Base-by-base conservation (phyloP, 257 asterid genomes). In the Solanum corneliomulleri region DNA sequence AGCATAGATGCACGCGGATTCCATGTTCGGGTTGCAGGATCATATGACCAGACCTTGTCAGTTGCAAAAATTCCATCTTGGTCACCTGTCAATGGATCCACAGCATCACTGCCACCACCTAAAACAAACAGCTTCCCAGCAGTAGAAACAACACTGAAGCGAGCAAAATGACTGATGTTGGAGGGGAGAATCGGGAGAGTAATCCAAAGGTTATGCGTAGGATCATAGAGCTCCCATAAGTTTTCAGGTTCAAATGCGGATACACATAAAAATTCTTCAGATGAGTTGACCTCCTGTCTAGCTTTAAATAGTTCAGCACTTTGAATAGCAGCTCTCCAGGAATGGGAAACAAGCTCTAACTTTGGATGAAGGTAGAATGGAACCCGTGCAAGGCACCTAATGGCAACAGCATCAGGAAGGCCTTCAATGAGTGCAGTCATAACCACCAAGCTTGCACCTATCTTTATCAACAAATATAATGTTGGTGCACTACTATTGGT, bases 401-500 rank as follows among this genome's bases (percentile, higher is more conserved):
- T 87, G 78, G 94, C 95, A 69, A 97, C 98, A 68, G 98, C 98
- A 87, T 97, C 99, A 0, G 99, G 99, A 52, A 97, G 99, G 68
- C 99, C 99, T 91, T 97, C 99, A 29, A 97, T 97, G 77, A 97
- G 99, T 89, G 89, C 97, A 88, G 99, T 92, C 99, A 96, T 96
- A 25, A 44, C 89, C 72, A 60, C 60, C 78, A 89, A 86, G 86
- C 86, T 86, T 27, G 91, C 88, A 87, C 64, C 83, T 88, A 87
- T 85, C 33, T 88, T 82, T 83, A 31, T 52, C 72, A 9, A 29
- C 71, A 56, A 82, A 56, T 39, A 75, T 39, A 47, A 39, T 11
- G 29, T 27, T 39, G 82, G 82, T 75, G 81, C 29, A 39, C 82
- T 75, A 39, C 82, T 75, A 42, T 75, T 75, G 21, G 82, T 72